These are phyloP conservation scores for Stephania japonica DNA, from an alignment of 164 flowering plant species.

Conservation along the genomic window DNA sequence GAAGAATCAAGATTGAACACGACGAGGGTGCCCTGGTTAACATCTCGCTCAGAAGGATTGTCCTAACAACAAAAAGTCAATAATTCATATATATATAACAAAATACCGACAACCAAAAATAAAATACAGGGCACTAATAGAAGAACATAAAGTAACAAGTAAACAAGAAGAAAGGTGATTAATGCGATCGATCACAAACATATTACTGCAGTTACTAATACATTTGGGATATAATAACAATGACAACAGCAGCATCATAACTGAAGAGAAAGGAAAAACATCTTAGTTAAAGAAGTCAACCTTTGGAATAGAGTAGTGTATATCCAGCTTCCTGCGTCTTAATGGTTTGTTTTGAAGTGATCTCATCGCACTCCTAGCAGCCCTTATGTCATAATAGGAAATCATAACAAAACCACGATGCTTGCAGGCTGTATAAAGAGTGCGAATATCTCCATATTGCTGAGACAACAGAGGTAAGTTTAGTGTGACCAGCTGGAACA, in stretches of 20 bases:
- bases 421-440: constrained; percentile 82
- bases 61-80: constrained; percentile 33
- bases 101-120: neutral
- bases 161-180: too few relatives aligned
- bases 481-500: neutral
- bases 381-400: constrained; percentile 77
- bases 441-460: constrained; percentile 78
- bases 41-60: constrained; percentile 63
- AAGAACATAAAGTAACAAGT: too few relatives aligned
- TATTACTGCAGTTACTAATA: neutral
- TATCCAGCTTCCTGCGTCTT: constrained; percentile 65
- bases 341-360: constrained; percentile 67
- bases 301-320: constrained; percentile 82
- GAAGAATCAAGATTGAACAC: constrained; percentile 70
- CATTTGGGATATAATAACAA: neutral
- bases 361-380: constrained; percentile 73
- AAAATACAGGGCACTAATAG: neutral
- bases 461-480: constrained; percentile 22
- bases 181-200: neutral
- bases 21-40: constrained; percentile 59
- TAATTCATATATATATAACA: neutral
- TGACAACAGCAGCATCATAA: neutral
- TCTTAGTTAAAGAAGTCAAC: constrained; percentile 22
- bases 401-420: constrained; percentile 72
- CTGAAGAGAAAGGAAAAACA: neutral